Evolutionary conservation across 495 filamentous ascomycete species (phyloP), one percentile per base, ranked within the genome.

Genomic region (Penicillium paxilli): DNA sequence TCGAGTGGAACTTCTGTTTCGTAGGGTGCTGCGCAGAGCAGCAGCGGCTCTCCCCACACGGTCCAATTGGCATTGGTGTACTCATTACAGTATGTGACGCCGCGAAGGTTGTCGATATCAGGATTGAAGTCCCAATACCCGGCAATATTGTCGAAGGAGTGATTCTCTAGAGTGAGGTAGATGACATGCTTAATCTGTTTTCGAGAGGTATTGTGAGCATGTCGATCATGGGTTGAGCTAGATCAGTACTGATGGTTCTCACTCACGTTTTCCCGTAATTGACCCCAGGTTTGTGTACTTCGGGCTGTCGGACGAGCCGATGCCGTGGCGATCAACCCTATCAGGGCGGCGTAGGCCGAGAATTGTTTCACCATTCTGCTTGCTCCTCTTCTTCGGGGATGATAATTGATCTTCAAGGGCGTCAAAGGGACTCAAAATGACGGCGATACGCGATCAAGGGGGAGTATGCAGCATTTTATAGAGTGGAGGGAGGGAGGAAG

Each of bases 121-220:
- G 62, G 63, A 54, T 72, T 60, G 52, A 73, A 72, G 55, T 69
- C 60, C 70, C 71, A 77, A 63, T 72, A 75, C 24, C 71, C 70
- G 16, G 66, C 71, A 33, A 77, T 73, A 58, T 73, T 76, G 58
- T 77, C 73, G 50, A 75, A 77, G 38, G 72, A 75, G 57, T 74
- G 73, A 45, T 77, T 79, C 52, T 76, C 74, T 51, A 74, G 64
- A 49, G 73, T 75, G 41, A 78, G 58, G 51, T 75, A 75, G 54
- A 77, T 55, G 21, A 76, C 66, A 63, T 78, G 65, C 58, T 75
- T 75, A 58, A 75, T 77, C 65, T 76, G 32, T 16, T 33, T 16
- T n/a, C 30, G 10, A 14, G 44, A 51, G n/a, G 20, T 55, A n/a
- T 35, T 33, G 30, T 46, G 26, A 16, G 16, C 8, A 19, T 19